phyloP scores from a whole-genome alignment of 164 flowering plant species.

The Stephania japonica region DNA sequence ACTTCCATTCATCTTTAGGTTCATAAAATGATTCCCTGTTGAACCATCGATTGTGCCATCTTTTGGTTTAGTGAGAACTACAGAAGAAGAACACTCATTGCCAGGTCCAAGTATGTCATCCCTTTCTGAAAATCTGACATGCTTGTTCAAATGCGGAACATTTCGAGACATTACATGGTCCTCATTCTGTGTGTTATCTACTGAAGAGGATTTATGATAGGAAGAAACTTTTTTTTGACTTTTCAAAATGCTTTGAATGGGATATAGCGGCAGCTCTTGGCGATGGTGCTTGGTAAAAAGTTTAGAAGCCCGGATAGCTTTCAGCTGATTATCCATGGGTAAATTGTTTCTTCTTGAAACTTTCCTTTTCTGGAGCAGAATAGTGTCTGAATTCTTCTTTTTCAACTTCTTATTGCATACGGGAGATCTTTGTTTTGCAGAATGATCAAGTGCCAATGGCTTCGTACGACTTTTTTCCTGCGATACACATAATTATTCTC shows the following conservation, averaged over 20 bases:
- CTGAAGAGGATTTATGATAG: slow-evolving; percentile 20
- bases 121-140: slow-evolving; percentile 40
- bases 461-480: slow-evolving; percentile 25
- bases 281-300: slow-evolving; percentile 9
- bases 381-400: slow-evolving; percentile 16
- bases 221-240: slow-evolving; percentile 19
- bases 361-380: slow-evolving; percentile 20
- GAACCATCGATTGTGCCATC: slow-evolving; percentile 17
- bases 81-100: slow-evolving; percentile 13
- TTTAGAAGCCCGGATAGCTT: slow-evolving; percentile 13
- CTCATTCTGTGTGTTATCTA: slow-evolving; percentile 13
- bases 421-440: slow-evolving; percentile 15
- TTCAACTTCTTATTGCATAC: slow-evolving; percentile 15
- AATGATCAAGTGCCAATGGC: slow-evolving; percentile 16
- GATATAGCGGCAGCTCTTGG: slow-evolving; percentile 12
- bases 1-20: slow-evolving; percentile 21
- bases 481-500: slow-evolving; percentile 7
- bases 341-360: slow-evolving; percentile 13
- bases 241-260: slow-evolving; percentile 41
- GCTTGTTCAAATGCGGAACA: slow-evolving; percentile 25
- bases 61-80: slow-evolving; percentile 16
- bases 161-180: slow-evolving; percentile 3
- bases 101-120: slow-evolving; percentile 33
- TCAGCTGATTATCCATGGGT: slow-evolving; percentile 21
- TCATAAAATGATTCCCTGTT: slow-evolving; percentile 11